phyloP scores from a whole-genome alignment of 306 rosid genomes.

The Urtica urens region DNA sequence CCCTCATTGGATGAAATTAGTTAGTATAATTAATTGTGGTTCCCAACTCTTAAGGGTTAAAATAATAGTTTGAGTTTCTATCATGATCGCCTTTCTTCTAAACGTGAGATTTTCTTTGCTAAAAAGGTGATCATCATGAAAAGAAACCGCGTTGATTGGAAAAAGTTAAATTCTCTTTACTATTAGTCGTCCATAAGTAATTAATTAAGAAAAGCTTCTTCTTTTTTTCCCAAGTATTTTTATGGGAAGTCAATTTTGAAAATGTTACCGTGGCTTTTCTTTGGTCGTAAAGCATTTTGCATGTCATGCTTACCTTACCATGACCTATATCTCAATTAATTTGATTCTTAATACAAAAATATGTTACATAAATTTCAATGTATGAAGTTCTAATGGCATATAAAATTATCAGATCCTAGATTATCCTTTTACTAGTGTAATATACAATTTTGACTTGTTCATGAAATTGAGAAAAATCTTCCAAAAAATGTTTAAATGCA shows the following conservation, averaged over 20 bases:
- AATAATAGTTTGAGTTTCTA: slow-evolving; percentile 1
- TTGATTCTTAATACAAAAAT: too few species aligned
- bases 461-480: too few species aligned
- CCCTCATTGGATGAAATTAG: background rate
- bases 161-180: background rate
- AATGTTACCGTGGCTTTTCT: slow-evolving; percentile 1
- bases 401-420: too few species aligned
- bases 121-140: slow-evolving; percentile 9
- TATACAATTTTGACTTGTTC: too few species aligned
- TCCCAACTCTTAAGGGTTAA: background rate
- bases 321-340: too few species aligned
- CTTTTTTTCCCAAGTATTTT: slow-evolving; percentile 21
- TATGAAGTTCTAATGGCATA: too few species aligned
- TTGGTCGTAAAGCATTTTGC: slow-evolving; percentile 1
- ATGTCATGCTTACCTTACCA: slow-evolving; percentile 24
- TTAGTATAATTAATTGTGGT: background rate
- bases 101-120: slow-evolving; percentile 9
- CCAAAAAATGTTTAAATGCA: too few species aligned
- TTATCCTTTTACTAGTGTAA: too few species aligned
- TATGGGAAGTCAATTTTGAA: slow-evolving; percentile 19
- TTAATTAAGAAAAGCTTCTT: slow-evolving; percentile 15
- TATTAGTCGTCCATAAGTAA: too few species aligned
- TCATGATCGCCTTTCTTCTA: slow-evolving; percentile 24
- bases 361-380: too few species aligned
- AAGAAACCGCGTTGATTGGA: slow-evolving; percentile 46